Evolutionary conservation across 495 filamentous ascomycete genomes (phyloP).

Genomic region (Penicillium waksmanii): DNA sequence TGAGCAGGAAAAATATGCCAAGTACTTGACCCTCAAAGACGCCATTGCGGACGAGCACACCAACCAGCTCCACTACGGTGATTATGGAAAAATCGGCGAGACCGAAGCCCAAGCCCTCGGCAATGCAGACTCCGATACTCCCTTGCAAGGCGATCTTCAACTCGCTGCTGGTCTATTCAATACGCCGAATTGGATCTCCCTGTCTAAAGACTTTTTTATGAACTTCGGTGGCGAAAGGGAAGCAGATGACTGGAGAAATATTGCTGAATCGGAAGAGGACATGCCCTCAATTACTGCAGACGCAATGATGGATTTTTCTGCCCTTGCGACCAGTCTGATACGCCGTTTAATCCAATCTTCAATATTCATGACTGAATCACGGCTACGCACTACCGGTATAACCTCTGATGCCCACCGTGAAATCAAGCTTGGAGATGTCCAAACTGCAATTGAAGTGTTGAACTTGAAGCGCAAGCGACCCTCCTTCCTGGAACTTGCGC

Average conservation of each 20-base stretch:
- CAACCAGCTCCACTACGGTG: slow-evolving; percentile 41
- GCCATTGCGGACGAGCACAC: slow-evolving; percentile 54
- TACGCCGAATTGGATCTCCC: slow-evolving; percentile 60
- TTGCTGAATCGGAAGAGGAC: slow-evolving; percentile 48
- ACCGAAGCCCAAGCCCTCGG: slow-evolving; percentile 27
- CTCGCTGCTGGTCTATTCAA: slow-evolving; percentile 62
- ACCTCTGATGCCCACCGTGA: background rate
- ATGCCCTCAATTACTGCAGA: slow-evolving; percentile 66
- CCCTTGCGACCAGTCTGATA: slow-evolving; percentile 67
- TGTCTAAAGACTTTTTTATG: slow-evolving; percentile 78
- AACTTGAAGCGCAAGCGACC: slow-evolving; percentile 39
- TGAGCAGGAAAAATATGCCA: slow-evolving; percentile 70
- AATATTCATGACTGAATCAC: slow-evolving; percentile 67
- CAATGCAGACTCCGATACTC: slow-evolving; percentile 27
- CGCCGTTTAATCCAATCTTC: slow-evolving; percentile 67
- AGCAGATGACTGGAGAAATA: slow-evolving; percentile 68
- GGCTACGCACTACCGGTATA: slow-evolving; percentile 33
- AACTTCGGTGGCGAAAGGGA: slow-evolving; percentile 57
- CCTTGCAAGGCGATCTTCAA: slow-evolving; percentile 37
- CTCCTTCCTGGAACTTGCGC: slow-evolving; percentile 63
- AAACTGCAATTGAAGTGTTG: slow-evolving; percentile 60
- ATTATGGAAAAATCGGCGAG: slow-evolving; percentile 59
- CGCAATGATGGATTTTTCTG: slow-evolving; percentile 75
- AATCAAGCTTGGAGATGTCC: slow-evolving; percentile 57
- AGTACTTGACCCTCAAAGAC: slow-evolving; percentile 59